Percentiles rank a stretch among this genome's conserved stretches.
Evolutionary conservation across 176 grass and related monocot genomes (phyloP).

Genomic region (Puya raimondii): DNA sequence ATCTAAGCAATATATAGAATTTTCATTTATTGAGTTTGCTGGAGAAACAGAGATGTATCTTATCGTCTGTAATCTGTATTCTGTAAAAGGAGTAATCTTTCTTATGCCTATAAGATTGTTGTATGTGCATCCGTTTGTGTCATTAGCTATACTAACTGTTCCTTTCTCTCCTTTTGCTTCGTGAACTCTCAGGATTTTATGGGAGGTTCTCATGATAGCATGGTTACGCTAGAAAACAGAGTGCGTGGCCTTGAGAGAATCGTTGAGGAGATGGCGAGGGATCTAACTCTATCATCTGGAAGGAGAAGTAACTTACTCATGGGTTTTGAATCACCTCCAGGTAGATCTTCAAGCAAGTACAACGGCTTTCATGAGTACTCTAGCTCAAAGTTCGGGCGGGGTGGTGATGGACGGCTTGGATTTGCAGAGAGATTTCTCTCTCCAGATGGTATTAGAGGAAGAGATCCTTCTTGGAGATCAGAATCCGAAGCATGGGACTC

Average conservation of each 20-base stretch:
- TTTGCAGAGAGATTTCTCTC: constrained; percentile 64
- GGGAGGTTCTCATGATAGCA: constrained; percentile 92
- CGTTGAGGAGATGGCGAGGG: constrained; percentile 86
- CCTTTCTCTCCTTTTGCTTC: not conserved
- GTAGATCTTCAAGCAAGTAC: constrained; percentile 69
- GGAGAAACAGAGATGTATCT: too few relatives aligned
- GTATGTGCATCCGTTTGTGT: not conserved
- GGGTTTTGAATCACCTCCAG: constrained; percentile 64
- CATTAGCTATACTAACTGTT: not conserved
- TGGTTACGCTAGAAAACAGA: constrained; percentile 91
- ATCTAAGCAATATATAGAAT: not conserved
- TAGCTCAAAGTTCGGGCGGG: constrained; percentile 65
- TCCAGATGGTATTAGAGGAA: constrained; percentile 40
- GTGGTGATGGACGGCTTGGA: constrained; percentile 43
- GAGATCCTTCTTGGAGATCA: constrained; percentile 58
- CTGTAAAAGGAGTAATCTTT: not conserved
- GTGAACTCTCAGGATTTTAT: constrained; percentile 79
- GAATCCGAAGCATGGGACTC: constrained; percentile 82
- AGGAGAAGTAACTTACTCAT: constrained; percentile 50
- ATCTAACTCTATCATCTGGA: constrained; percentile 64
- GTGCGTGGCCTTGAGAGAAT: constrained; percentile 88
- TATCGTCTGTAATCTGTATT: too few relatives aligned
- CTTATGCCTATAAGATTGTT: not conserved
- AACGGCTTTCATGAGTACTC: constrained; percentile 74
- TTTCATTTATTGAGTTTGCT: too few relatives aligned